Conservation (phyloP, 2,329 filamentous ascomycete genomes). For the Fusarium mundagurra region DNA sequence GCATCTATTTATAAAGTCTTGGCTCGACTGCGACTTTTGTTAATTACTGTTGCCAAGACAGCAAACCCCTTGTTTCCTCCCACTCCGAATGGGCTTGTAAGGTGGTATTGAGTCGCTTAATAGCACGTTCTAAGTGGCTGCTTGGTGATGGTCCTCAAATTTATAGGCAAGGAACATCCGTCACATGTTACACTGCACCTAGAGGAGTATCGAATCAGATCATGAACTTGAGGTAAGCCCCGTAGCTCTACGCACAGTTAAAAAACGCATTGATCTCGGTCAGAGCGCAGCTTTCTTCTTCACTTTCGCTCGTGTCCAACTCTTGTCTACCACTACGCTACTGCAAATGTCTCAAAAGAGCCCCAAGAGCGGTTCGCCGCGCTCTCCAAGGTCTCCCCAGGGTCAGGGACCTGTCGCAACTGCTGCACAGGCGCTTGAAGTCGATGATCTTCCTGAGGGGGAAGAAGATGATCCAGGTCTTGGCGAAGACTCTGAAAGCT, state of each 20-base stretch:
- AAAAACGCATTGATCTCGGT: neutral
- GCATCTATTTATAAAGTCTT: neutral
- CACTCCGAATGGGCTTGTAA: neutral
- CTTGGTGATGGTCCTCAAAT: neutral
- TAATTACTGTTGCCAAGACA: neutral
- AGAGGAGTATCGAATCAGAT: neutral
- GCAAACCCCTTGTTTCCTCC: neutral
- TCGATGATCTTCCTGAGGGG: neutral
- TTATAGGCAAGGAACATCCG: neutral
- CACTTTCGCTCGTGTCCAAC: neutral
- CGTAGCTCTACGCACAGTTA: neutral
- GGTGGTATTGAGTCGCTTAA: neutral
- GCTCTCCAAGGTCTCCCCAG: neutral
- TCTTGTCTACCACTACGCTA: neutral
- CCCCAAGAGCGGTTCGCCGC: constrained; percentile 2
- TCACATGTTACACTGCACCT: neutral
- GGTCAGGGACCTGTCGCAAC: neutral
- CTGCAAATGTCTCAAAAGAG: neutral
- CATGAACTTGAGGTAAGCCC: neutral
- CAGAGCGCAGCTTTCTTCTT: neutral
- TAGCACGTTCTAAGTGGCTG: neutral
- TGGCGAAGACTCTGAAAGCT: constrained; percentile 4
- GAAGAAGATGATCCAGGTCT: constrained; percentile 15
- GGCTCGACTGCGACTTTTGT: neutral
- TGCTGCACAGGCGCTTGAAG: neutral